Conservation (phyloP, 129 eudicot genomes). For the Lactuca sativa region DNA sequence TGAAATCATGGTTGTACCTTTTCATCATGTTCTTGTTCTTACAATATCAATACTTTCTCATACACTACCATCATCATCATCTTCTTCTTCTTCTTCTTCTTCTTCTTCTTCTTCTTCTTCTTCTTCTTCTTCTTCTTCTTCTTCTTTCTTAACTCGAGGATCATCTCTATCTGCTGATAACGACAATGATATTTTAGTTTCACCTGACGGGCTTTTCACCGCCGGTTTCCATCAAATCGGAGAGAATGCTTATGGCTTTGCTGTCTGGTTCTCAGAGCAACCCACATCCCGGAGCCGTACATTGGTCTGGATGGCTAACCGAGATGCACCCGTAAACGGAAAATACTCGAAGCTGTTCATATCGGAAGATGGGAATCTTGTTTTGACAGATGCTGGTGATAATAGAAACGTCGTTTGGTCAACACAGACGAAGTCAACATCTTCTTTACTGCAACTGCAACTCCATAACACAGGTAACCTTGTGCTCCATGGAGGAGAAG, state of each 20-base stretch:
- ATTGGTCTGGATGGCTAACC: constrained; percentile 53
- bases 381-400: constrained; percentile 33
- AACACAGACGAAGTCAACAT: constrained; percentile 21
- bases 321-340: constrained; percentile 50
- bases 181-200: constrained; percentile 11
- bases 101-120: too few species aligned
- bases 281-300: constrained; percentile 13
- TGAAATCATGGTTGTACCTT: constrained; percentile 7
- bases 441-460: not conserved
- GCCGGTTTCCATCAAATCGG: constrained; percentile 48
- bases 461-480: constrained; percentile 41
- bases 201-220: constrained; percentile 31
- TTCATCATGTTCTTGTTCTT: not conserved
- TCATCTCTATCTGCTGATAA: constrained; percentile 28
- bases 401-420: constrained; percentile 25
- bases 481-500: constrained; percentile 19
- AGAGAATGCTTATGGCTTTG: constrained; percentile 40
- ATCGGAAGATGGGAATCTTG: constrained; percentile 37
- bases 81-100: too few species aligned
- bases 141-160: constrained; percentile 10
- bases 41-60: not conserved
- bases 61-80: not conserved
- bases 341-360: constrained; percentile 29
- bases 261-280: constrained; percentile 37
- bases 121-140: constrained; percentile 11